Percentiles rank a stretch among this genome's conserved stretches.
Conservation (phyloP, 192 early-diverging fungal genomes). For the Dissophora ornata region DNA sequence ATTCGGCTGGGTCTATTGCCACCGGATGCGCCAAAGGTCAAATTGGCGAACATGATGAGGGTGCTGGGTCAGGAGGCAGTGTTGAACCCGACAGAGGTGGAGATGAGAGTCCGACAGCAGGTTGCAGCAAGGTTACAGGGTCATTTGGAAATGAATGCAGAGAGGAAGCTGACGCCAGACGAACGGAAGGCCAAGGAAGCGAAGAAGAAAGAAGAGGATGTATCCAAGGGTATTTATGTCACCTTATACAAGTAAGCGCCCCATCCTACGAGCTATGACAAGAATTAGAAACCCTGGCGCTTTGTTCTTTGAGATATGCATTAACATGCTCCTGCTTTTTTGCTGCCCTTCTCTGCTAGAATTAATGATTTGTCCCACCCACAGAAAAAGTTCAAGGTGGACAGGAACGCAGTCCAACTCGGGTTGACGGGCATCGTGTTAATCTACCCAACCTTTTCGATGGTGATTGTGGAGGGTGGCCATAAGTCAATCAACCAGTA, state of each 20-base stretch:
- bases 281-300: too few relatives aligned
- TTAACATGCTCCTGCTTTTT: too few relatives aligned
- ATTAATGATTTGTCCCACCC: constrained; percentile 81
- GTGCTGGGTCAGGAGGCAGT: constrained; percentile 96
- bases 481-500: constrained; percentile 89
- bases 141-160: constrained; percentile 87
- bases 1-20: constrained; percentile 92
- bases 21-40: constrained; percentile 92
- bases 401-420: constrained; percentile 88
- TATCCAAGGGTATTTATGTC: constrained; percentile 74
- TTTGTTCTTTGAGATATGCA: too few relatives aligned
- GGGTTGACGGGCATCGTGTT: constrained; percentile 87
- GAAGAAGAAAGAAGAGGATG: constrained; percentile 80
- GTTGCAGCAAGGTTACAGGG: constrained; percentile 80
- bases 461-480: constrained; percentile 96
- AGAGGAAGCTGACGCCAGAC: constrained; percentile 89
- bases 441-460: constrained; percentile 74
- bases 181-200: constrained; percentile 81
- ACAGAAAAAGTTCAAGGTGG: constrained; percentile 92
- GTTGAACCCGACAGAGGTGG: constrained; percentile 94
- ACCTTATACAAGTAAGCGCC: constrained; percentile 84
- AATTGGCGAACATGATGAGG: constrained; percentile 93
- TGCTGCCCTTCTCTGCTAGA: constrained; percentile 44
- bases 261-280: too few relatives aligned
- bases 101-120: constrained; percentile 90